phyloP scores from a whole-genome alignment of 441 rosid genomes.

The Dalechampia spathulata region DNA sequence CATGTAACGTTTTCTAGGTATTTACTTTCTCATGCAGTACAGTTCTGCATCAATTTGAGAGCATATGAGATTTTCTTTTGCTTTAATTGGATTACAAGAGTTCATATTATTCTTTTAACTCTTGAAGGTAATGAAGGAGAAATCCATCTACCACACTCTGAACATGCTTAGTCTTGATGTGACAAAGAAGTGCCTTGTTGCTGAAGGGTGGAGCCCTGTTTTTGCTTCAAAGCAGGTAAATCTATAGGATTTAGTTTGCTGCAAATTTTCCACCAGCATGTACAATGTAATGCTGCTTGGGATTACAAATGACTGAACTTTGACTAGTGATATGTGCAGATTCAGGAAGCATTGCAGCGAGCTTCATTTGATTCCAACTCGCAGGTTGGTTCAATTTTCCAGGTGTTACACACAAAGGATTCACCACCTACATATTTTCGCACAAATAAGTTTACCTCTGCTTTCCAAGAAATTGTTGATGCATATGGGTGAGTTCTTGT shows the following conservation, averaged over 20 bases:
- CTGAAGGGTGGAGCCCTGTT: slow-evolving; percentile 76
- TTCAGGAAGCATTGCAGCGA: slow-evolving; percentile 60
- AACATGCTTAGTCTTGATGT: slow-evolving; percentile 80
- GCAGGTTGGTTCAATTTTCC: slow-evolving; percentile 67
- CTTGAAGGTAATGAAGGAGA: slow-evolving; percentile 66
- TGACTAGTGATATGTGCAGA: slow-evolving; percentile 36
- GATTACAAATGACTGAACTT: slow-evolving; percentile 6
- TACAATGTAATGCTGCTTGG: neutral
- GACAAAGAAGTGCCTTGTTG: slow-evolving; percentile 74
- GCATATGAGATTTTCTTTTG: neutral
- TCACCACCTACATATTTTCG: slow-evolving; percentile 70
- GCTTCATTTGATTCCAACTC: slow-evolving; percentile 67
- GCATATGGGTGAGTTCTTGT: slow-evolving; percentile 64
- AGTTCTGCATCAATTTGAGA: neutral
- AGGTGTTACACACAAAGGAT: slow-evolving; percentile 55
- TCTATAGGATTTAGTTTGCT: neutral
- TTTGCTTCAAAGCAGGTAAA: slow-evolving; percentile 61
- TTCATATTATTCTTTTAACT: slow-evolving; percentile 14
- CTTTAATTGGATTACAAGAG: neutral
- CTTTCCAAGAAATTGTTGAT: slow-evolving; percentile 80
- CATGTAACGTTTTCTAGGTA: neutral
- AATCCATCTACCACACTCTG: slow-evolving; percentile 61
- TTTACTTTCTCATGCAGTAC: neutral
- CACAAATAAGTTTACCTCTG: slow-evolving; percentile 63
- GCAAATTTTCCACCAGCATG: neutral